Base-by-base conservation (phyloP, 176 grass and related monocot genomes). In the Phoenix dactylifera region DNA sequence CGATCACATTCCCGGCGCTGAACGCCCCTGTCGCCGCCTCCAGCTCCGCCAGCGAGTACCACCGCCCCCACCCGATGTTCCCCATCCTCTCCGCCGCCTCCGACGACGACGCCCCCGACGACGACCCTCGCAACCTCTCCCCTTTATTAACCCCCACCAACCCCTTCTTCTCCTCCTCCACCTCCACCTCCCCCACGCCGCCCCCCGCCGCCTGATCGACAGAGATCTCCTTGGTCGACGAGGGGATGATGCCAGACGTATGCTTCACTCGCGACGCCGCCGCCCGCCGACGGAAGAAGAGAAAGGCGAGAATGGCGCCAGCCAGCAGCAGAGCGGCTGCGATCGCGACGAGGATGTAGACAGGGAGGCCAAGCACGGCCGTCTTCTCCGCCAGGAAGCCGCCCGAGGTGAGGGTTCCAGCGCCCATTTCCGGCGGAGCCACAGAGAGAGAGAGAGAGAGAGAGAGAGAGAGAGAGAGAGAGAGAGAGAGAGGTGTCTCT, bases 61-160 rank as follows among this genome's bases (percentile, higher is more conserved):
- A 99, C 79, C 94, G 51, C 50, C 94, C 88, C 94, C 94, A 99
- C 59, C 94, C 94, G 54, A 99, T 80, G 59, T 73, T 73, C 18
- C 26, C 70, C 70, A 35, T 63, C 28, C 24, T 73, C 59, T 55
- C 52, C 70, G 3, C 51, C 49, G 49, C 17, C 49, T 48, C 58
- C 18, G 59, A 62, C 50, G 59, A 62, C 15, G 59, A 23, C 0
- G 26, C 25, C 26, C 58, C 32, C 6, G 59, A 73, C 1, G 59
- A 73, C 50, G 59, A 72, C 15, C 7, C 58, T 20, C 28, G 26
- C 50, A 26, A 63, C 25, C 81, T 73, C 22, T 50, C 67, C 0
- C 58, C 70, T 3, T 44, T 44, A 44, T 44, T 14, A 2, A 44
- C 9, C 10, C 35, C 30, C 26, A 54, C 51, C 63, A 76, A 6